Conservation (phyloP, 2,329 filamentous ascomycete species). For the Phialocephala subalpina region DNA sequence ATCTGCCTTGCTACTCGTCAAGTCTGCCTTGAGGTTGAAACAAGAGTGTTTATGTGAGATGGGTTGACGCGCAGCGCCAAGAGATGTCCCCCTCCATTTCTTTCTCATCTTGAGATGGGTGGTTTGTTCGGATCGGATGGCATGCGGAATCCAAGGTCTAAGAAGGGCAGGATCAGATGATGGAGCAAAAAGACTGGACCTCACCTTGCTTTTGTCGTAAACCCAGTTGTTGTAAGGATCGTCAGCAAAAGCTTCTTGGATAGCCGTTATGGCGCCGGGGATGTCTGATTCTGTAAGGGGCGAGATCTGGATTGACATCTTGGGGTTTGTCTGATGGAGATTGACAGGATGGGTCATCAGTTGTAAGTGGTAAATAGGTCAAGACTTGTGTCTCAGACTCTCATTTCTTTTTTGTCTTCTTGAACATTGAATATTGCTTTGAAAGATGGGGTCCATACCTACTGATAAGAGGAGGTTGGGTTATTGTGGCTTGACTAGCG, state of each 20-base stretch:
- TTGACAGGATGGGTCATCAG: neutral
- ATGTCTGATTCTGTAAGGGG: slow-evolving; percentile 66
- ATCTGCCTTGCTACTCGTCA: slow-evolving; percentile 12
- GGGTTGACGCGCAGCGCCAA: slow-evolving; percentile 16
- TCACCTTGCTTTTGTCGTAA: slow-evolving; percentile 64
- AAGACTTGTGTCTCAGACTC: no score
- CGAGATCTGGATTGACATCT: slow-evolving; percentile 57
- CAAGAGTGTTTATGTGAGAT: slow-evolving; percentile 15
- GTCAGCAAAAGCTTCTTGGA: slow-evolving; percentile 71
- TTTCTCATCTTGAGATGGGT: slow-evolving; percentile 6
- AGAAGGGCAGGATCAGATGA: neutral
- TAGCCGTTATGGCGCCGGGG: slow-evolving; percentile 67
- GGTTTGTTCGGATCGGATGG: neutral
- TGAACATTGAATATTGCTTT: no score
- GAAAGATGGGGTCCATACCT: no score
- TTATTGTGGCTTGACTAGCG: neutral
- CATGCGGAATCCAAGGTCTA: neutral
- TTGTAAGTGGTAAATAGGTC: no score
- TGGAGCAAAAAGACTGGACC: slow-evolving; percentile 28
- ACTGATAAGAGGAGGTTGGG: neutral
- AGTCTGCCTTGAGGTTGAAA: slow-evolving; percentile 20
- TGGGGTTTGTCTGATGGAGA: neutral
- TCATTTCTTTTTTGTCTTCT: neutral
- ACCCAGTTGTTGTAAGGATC: slow-evolving; percentile 75
- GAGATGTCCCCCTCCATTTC: neutral